Evolutionary conservation across 208 protist genomes (phyloP).

Genomic region (Crithidia acanthocephali): DNA sequence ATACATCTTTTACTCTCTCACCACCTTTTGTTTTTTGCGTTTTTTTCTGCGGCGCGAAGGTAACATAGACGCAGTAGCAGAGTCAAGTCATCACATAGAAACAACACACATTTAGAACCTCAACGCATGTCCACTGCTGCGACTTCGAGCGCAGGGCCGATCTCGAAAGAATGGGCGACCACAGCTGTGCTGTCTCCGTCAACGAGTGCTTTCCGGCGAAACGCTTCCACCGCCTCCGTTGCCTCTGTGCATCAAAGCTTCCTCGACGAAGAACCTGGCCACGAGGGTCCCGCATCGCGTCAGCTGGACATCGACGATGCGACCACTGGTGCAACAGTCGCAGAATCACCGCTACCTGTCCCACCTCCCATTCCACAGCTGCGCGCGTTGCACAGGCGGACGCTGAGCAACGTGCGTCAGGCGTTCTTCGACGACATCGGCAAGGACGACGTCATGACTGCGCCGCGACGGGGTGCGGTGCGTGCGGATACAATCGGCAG

Average conservation of each 20-base stretch:
- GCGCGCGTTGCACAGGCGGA: not conserved
- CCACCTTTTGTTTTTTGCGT: too few species aligned
- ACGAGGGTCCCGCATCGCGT: not conserved
- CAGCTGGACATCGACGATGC: not conserved
- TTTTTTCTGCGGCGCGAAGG: too few species aligned
- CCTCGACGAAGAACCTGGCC: slow-evolving; percentile 4
- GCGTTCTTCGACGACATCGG: slow-evolving; percentile 24
- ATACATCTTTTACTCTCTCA: too few species aligned
- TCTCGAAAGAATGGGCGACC: not conserved
- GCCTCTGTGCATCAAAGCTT: slow-evolving; percentile 34
- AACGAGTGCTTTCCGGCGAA: not conserved
- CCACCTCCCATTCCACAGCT: slow-evolving; percentile 1
- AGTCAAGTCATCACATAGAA: too few species aligned
- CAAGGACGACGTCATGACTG: not conserved
- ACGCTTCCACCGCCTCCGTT: slow-evolving; percentile 21
- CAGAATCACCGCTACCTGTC: not conserved
- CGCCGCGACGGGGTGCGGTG: not conserved
- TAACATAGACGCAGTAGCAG: too few species aligned
- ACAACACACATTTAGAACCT: too few species aligned
- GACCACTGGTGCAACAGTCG: not conserved
- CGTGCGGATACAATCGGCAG: not conserved
- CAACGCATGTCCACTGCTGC: not conserved
- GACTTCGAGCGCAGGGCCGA: not conserved
- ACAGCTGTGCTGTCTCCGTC: not conserved
- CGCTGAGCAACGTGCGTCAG: not conserved